phyloP scores from a whole-genome alignment of 306 rosid genomes.

The Quillaja saponaria region DNA sequence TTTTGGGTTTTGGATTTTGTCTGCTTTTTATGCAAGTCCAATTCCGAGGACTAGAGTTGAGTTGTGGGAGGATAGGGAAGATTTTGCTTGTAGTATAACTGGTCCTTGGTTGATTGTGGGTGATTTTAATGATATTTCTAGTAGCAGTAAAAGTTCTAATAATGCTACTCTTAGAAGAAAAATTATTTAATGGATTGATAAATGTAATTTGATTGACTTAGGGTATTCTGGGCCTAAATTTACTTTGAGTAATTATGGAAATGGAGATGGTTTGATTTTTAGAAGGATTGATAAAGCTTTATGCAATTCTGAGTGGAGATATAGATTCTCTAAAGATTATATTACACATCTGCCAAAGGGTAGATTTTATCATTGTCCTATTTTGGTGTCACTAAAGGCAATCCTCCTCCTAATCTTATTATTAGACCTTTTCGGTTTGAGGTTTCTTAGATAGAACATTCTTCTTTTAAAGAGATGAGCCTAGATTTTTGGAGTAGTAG shows the following conservation, averaged over 20 bases:
- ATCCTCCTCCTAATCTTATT: accelerated
- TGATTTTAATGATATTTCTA: too few species aligned
- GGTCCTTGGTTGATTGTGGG: too few species aligned
- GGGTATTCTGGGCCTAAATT: background rate
- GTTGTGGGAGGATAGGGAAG: too few species aligned
- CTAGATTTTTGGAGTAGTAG: background rate
- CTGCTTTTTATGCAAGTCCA: too few species aligned
- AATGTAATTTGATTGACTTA: background rate
- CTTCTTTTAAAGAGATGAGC: background rate
- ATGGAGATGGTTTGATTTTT: background rate
- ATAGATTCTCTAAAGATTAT: background rate
- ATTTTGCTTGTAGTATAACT: too few species aligned
- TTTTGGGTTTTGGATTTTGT: too few species aligned
- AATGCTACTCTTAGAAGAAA: too few species aligned
- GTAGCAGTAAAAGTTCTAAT: too few species aligned
- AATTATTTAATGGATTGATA: background rate
- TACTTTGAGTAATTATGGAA: background rate
- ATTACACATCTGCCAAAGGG: background rate
- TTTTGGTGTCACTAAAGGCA: background rate
- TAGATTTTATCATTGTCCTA: background rate
- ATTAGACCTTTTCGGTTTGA: background rate
- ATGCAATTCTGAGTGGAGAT: background rate
- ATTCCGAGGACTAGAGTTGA: too few species aligned
- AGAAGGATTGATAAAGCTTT: background rate
- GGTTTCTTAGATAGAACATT: too few species aligned